Conservation (phyloP, 202 grass and related monocot species). For the Zoysia matrella region DNA sequence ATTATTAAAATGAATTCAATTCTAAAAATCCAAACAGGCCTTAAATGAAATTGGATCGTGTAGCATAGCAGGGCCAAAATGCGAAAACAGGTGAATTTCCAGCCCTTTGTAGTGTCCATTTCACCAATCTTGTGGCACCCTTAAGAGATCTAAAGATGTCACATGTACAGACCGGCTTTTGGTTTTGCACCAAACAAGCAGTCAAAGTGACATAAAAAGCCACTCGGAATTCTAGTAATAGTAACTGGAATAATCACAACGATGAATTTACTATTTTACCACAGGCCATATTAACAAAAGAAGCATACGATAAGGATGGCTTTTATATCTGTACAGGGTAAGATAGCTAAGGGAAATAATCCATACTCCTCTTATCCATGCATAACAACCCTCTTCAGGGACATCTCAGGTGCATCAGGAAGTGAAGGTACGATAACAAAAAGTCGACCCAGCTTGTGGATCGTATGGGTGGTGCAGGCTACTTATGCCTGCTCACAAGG, state of each 20-base stretch:
- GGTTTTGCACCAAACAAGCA: neutral
- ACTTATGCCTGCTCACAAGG: slow-evolving; percentile 24
- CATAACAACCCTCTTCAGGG: slow-evolving; percentile 14
- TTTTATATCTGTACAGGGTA: slow-evolving; percentile 30
- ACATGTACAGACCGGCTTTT: neutral
- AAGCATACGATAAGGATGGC: neutral
- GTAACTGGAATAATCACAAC: too few species aligned
- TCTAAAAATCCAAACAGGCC: too few species aligned
- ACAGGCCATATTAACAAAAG: neutral
- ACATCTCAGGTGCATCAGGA: slow-evolving; percentile 10
- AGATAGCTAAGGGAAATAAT: neutral
- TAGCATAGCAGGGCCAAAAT: neutral
- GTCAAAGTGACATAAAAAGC: neutral
- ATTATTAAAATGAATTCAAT: too few species aligned
- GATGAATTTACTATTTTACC: too few species aligned
- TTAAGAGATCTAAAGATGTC: too few species aligned
- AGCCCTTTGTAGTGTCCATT: neutral
- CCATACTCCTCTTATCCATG: slow-evolving; percentile 25
- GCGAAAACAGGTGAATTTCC: neutral
- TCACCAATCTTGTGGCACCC: too few species aligned
- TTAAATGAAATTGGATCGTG: too few species aligned
- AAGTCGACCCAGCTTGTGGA: slow-evolving; percentile 35
- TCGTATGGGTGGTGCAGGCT: neutral
- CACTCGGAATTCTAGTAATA: neutral
- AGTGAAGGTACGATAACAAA: slow-evolving; percentile 17